A percentile compares a stretch with the other conserved stretches of the same genome.
Conservation (phyloP, 176 grass and related monocot genomes). For the Guadua angustifolia region DNA sequence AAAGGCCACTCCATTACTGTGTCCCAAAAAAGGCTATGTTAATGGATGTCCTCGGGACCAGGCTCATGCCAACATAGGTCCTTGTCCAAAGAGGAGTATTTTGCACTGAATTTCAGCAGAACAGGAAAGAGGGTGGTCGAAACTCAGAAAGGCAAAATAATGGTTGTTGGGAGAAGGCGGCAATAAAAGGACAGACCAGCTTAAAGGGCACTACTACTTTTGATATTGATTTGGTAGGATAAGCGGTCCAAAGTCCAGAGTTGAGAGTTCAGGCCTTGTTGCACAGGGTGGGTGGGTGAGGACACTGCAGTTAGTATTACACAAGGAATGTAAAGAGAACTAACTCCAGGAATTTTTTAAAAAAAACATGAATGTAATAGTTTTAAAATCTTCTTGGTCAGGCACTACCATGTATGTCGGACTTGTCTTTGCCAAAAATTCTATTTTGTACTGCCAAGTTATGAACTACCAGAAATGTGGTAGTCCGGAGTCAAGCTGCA, state of each 20-base stretch:
- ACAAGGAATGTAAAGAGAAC: slow-evolving; percentile 15
- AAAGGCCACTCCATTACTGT: slow-evolving; percentile 5
- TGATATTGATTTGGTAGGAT: slow-evolving; percentile 35
- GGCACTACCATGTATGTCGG: slow-evolving; percentile 3
- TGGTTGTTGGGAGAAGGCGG: slow-evolving; percentile 23
- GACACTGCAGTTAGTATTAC: slow-evolving; percentile 25
- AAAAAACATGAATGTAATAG: slow-evolving; percentile 17
- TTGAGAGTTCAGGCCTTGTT: slow-evolving; percentile 23
- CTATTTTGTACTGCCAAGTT: slow-evolving; percentile 6
- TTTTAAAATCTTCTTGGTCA: slow-evolving; percentile 21
- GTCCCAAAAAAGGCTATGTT: not conserved
- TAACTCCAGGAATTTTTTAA: not conserved
- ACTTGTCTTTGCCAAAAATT: slow-evolving; percentile 10
- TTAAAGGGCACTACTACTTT: slow-evolving; percentile 17
- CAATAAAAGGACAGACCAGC: slow-evolving; percentile 35
- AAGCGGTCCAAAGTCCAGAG: slow-evolving; percentile 27
- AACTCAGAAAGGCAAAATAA: slow-evolving; percentile 28
- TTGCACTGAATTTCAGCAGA: slow-evolving; percentile 33
- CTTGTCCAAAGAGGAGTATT: slow-evolving; percentile 20
- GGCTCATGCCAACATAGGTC: slow-evolving; percentile 37
- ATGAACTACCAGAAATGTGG: not conserved
- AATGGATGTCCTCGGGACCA: slow-evolving; percentile 29
- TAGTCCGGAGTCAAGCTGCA: no score
- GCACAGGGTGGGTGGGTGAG: slow-evolving; percentile 32
- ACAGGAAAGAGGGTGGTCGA: slow-evolving; percentile 28